Evolutionary conservation across 176 grass and related monocot species (phyloP), one percentile per base, ranked within the genome.

Genomic region (Ensete glaucum): DNA sequence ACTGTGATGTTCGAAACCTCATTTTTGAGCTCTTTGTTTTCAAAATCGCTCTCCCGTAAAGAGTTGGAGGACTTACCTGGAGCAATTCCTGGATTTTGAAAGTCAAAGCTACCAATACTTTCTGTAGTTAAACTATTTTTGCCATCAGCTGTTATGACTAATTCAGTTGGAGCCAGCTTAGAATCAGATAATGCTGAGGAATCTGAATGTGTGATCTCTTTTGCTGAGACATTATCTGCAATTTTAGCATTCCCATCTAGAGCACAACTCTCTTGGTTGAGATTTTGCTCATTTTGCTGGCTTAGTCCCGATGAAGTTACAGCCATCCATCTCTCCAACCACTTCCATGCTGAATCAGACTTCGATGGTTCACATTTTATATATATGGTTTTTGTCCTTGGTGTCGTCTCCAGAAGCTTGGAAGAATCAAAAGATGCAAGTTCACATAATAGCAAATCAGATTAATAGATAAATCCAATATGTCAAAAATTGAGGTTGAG

Each of bases 311-410:
- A 57, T 79, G 53, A 59, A 13, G 77, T 59, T 49, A 79, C 13
- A 69, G 65, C 64, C 77, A 70, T 79, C 77, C 77, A 79, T 65
- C 77, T 79, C 64, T 71, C 66, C 25, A 71, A 50, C 77, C 77
- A 79, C 34, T 57, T 21, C 77, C 65, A 71, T 14, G 66, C 27
- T 50, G 77, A 69, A 79, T 79, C 86, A 79, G 88, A 83, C 76
- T 94, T 92, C 50, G 81, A 99, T 74, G 88, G 86, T 82, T 94
- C 84, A 72, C 95, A 99, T 71, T 87, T 94, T 77, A 94, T 87
- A 76, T 91, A 77, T 74, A 91, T 79, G 60, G 76, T 67, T 73
- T 94, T 99, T 81, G 84, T 76, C 43, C 64, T 86, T 0, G 81
- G 70, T 55, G 78, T 81, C 53, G 51, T 82, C 72, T 89, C 81